Base-by-base conservation (phyloP, 2,329 filamentous ascomycete genomes). In the Chaetomiaceae sp. region DNA sequence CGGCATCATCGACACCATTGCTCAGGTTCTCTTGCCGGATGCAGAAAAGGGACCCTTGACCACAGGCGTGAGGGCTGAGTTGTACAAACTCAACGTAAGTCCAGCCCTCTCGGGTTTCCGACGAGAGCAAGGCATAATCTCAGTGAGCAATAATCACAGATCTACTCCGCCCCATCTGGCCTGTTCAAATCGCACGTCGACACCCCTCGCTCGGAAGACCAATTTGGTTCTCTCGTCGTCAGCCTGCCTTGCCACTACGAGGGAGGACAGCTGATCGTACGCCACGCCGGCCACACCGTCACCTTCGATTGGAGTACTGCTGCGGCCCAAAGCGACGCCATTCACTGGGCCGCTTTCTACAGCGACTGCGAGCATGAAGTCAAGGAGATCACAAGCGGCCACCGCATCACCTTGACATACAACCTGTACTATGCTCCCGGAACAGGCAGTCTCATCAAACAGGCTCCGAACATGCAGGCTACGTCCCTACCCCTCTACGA, bases 371-470 rank as follows among this genome's bases (percentile, higher is more conserved):
- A 78, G 52, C 76, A 79, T 47, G 74, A 79, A 54, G 71, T 79
- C 1, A 57, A 72, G 0, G 68, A 73, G 13, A 71, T 84, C 5
- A 75, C 65, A 0, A 56, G 64, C 1, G 79, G 79, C 0, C 69
- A 83, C 50, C 73, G 77, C 0, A 54, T 84, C 14, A 83, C 77
- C 0, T 60, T 85, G 19, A 83, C 79, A 0, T 83, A 84, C 64
- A 83, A 83, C 51, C 65, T 85, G 1, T 81, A 71, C 54, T 63
- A 69, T 10, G 64, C 66, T 2, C 60, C 65, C 19, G 64, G 68
- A n/a, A n/a, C n/a, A n/a, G n/a, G n/a, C n/a, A n/a, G n/a, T n/a
- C n/a, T n/a, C n/a, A n/a, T n/a, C n/a, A n/a, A n/a, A n/a, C 25
- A 27, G 6, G 25, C 25, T 12, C 25, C 25, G 12, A 12, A 5